phyloP scores from a whole-genome alignment of 768 basidiomycete genomes.

The Rhodotorula graminis region DNA sequence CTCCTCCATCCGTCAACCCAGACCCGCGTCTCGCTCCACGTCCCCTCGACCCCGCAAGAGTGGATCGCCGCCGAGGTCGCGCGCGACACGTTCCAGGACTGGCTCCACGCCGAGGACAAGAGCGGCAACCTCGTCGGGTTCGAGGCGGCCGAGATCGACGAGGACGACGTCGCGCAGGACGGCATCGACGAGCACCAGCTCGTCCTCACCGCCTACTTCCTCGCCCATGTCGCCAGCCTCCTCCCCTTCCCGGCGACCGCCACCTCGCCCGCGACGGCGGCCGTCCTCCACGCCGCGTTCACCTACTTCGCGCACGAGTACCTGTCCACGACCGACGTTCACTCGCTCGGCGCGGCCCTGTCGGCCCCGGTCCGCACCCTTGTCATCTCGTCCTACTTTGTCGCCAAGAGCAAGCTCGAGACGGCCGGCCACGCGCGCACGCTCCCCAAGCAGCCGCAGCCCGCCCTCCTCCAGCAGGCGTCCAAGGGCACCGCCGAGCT shows the following conservation, averaged over 20 bases:
- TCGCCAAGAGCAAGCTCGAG: constrained; percentile 66
- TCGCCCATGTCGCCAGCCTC: constrained; percentile 67
- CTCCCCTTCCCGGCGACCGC: constrained; percentile 56
- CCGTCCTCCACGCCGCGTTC: constrained; percentile 69
- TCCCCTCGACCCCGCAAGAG: constrained; percentile 46
- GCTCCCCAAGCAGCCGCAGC: constrained; percentile 55
- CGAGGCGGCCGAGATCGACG: constrained; percentile 40
- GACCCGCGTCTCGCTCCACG: constrained; percentile 46
- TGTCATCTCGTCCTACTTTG: constrained; percentile 73
- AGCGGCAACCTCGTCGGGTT: constrained; percentile 40
- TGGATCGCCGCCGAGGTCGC: constrained; percentile 51
- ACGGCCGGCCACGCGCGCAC: constrained; percentile 51
- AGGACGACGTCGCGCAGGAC: constrained; percentile 29
- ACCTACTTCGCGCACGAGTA: constrained; percentile 71
- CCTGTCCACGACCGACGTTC: constrained; percentile 69
- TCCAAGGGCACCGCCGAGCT: constrained; percentile 55
- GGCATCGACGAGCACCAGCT: constrained; percentile 47
- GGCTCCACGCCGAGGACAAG: constrained; percentile 37
- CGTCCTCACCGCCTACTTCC: constrained; percentile 70
- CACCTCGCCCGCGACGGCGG: constrained; percentile 31
- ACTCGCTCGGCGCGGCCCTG: constrained; percentile 70
- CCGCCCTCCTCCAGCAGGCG: constrained; percentile 59
- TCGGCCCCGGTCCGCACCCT: constrained; percentile 69
- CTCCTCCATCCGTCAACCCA: constrained; percentile 29
- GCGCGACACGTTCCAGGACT: constrained; percentile 49